Conservation (phyloP, 1,284 basidiomycete genomes). For the Veloporphyrellus conicus region DNA sequence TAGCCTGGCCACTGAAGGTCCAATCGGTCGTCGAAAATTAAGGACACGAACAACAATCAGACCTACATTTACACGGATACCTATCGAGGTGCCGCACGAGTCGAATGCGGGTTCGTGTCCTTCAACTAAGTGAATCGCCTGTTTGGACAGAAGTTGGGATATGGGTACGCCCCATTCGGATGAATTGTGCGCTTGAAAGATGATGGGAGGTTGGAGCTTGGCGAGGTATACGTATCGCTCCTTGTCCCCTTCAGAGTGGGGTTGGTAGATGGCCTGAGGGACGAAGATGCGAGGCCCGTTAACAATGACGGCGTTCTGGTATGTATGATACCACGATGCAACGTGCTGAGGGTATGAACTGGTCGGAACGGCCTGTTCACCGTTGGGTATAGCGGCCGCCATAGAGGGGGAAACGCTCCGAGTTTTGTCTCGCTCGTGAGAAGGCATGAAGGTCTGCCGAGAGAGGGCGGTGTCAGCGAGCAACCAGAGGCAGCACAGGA, state of each 20-base stretch:
- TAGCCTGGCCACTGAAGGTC: slow-evolving; percentile 68
- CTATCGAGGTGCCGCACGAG: slow-evolving; percentile 62
- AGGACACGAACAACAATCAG: slow-evolving; percentile 39
- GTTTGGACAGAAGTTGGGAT: slow-evolving; percentile 42
- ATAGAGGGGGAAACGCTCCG: not conserved
- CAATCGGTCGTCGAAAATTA: not conserved
- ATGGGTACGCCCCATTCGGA: slow-evolving; percentile 54
- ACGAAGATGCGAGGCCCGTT: slow-evolving; percentile 42
- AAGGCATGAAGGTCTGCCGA: not conserved
- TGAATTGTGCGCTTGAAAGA: slow-evolving; percentile 50
- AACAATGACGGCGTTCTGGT: slow-evolving; percentile 15
- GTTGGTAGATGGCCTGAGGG: slow-evolving; percentile 62
- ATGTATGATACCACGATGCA: not conserved
- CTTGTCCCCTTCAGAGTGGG: slow-evolving; percentile 62
- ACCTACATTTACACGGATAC: slow-evolving; percentile 46
- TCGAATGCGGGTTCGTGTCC: slow-evolving; percentile 59
- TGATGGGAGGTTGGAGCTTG: slow-evolving; percentile 53
- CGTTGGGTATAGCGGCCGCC: not conserved
- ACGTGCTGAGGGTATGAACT: not conserved
- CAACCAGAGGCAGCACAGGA: not conserved
- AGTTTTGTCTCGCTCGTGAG: not conserved
- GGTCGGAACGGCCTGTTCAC: not conserved
- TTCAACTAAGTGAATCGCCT: slow-evolving; percentile 37
- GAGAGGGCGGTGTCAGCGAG: not conserved
- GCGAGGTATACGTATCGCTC: slow-evolving; percentile 65